phyloP scores from a whole-genome alignment of 495 filamentous ascomycete genomes.

The Penicillium turbatum region DNA sequence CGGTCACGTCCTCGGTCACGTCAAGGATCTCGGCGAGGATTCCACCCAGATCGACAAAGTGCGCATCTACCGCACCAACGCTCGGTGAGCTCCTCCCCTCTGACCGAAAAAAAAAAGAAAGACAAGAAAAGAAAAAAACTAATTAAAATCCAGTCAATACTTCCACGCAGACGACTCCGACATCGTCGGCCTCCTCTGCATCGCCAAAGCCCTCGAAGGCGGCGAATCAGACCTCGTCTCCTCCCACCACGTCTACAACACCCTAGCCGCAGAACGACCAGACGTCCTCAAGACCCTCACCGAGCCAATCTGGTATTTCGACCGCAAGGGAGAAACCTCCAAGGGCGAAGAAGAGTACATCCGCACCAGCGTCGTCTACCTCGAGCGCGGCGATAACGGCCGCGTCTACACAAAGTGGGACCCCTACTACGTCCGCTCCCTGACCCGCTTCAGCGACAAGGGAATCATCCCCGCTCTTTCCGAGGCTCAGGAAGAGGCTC shows the following conservation, averaged over 20 bases:
- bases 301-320: constrained; percentile 85
- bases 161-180: constrained; percentile 82
- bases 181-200: constrained; percentile 80
- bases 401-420: constrained; percentile 67
- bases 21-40: constrained; percentile 81
- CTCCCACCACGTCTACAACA: constrained; percentile 79
- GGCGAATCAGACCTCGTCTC: constrained; percentile 82
- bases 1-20: constrained; percentile 80
- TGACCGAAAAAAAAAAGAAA: background rate
- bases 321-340: constrained; percentile 82
- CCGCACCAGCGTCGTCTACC: constrained; percentile 66
- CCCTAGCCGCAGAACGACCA: constrained; percentile 66
- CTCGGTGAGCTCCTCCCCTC: constrained; percentile 46
- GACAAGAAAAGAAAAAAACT: background rate
- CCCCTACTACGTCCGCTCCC: constrained; percentile 69
- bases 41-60: constrained; percentile 69
- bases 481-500: constrained; percentile 57
- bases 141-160: constrained; percentile 42
- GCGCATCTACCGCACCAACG: constrained; percentile 80
- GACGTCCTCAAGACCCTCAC: constrained; percentile 73
- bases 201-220: constrained; percentile 71
- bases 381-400: constrained; percentile 52
- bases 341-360: constrained; percentile 74
- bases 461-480: constrained; percentile 66
- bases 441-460: constrained; percentile 60